phyloP scores from a whole-genome alignment of 345 rosid species.

The Durio zibethinus region DNA sequence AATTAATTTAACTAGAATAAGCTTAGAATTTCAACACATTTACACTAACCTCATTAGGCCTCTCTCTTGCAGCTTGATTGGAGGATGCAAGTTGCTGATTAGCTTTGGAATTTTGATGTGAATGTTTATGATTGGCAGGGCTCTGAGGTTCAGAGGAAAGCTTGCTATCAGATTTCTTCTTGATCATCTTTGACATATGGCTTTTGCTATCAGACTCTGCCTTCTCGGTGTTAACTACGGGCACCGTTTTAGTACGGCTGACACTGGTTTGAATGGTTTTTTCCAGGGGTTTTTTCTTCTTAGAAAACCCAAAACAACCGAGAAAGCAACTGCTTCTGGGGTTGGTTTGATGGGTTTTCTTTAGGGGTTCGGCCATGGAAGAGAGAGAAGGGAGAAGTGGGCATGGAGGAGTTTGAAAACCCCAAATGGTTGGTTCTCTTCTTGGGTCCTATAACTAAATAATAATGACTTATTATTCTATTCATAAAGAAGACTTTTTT shows the following conservation, averaged over 20 bases:
- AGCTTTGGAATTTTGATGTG: constrained; percentile 11
- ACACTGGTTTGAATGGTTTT: constrained; percentile 5
- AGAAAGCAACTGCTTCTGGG: constrained; percentile 28
- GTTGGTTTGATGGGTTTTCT: constrained; percentile 15
- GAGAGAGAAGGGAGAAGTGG: not conserved
- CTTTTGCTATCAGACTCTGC: not conserved
- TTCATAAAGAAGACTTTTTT: too few species aligned
- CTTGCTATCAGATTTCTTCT: constrained; percentile 9
- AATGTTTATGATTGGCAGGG: not conserved
- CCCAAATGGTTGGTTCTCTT: not conserved
- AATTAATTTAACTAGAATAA: not conserved
- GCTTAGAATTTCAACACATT: not conserved
- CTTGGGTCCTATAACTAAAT: constrained; percentile 2
- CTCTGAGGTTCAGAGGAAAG: not conserved
- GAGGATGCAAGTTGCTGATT: not conserved
- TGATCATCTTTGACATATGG: constrained; percentile 11
- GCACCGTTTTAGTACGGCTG: constrained; percentile 38
- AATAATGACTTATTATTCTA: not conserved
- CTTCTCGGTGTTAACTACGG: constrained; percentile 27
- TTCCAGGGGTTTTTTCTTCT: constrained; percentile 20
- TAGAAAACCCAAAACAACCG: constrained; percentile 44
- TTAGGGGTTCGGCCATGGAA: constrained; percentile 32
- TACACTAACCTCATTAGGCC: not conserved
- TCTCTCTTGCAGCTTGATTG: not conserved
- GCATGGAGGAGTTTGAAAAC: constrained; percentile 14